These are phyloP conservation scores for Suillus lakei DNA, from an alignment of 768 basidiomycete species.

Conservation along the genomic window DNA sequence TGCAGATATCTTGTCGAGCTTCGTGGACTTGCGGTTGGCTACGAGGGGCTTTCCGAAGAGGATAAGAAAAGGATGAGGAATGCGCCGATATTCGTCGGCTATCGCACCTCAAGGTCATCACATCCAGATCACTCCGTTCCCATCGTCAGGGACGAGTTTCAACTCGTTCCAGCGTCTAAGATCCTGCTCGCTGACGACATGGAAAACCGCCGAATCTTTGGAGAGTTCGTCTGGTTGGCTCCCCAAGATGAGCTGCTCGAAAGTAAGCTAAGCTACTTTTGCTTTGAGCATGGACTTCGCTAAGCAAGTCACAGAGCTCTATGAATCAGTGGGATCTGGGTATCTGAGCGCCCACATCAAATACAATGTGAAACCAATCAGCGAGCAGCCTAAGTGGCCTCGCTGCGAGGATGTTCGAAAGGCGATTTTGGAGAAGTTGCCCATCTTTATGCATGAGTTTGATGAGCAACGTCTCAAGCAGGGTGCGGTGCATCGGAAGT, in stretches of 20 bases:
- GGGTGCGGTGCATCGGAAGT: conserved; percentile 57
- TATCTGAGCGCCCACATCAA: conserved; percentile 70
- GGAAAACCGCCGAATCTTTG: conserved; percentile 74
- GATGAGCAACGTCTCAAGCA: conserved; percentile 55
- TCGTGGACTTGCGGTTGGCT: conserved; percentile 78
- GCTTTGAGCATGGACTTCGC: background rate
- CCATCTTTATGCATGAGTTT: conserved; percentile 88
- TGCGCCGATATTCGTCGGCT: conserved; percentile 70
- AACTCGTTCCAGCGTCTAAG: conserved; percentile 65
- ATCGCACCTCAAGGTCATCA: conserved; percentile 44
- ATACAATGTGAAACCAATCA: conserved; percentile 66
- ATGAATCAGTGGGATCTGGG: conserved; percentile 70
- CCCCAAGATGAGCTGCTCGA: conserved; percentile 90
- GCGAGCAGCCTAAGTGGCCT: conserved; percentile 42
- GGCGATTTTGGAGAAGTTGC: conserved; percentile 75
- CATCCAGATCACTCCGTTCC: conserved; percentile 35
- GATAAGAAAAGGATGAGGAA: conserved; percentile 60
- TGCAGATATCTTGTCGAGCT: conserved; percentile 82
- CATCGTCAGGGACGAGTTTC: conserved; percentile 47
- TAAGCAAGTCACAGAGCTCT: conserved; percentile 56
- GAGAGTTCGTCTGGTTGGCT: conserved; percentile 68
- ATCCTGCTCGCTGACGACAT: conserved; percentile 85
- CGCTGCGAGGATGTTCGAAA: conserved; percentile 53
- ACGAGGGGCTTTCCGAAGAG: conserved; percentile 45
- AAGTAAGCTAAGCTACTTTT: conserved; percentile 45